Evolutionary conservation across 805 yeast genomes (phyloP).

Genomic region (Candida nemodendra): DNA sequence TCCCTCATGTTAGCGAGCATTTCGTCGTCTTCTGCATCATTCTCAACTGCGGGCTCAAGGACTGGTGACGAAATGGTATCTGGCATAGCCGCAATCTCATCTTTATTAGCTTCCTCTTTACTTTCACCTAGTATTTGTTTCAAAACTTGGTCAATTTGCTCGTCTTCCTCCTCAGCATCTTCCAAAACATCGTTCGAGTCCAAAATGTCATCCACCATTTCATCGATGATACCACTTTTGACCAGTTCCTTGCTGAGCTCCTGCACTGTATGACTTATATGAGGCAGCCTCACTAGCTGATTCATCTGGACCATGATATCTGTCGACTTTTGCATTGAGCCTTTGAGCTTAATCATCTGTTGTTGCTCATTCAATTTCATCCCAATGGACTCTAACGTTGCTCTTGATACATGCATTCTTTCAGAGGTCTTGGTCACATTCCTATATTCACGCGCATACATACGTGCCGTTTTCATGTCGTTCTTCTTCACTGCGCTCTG

Average conservation of each 20-base stretch:
- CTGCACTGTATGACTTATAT: slow-evolving; percentile 76
- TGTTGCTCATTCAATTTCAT: slow-evolving; percentile 92
- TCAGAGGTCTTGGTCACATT: slow-evolving; percentile 70
- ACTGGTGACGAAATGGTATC: slow-evolving; percentile 19
- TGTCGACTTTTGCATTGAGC: slow-evolving; percentile 75
- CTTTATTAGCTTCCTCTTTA: slow-evolving; percentile 27
- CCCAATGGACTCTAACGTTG: slow-evolving; percentile 80
- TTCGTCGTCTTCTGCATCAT: slow-evolving; percentile 66
- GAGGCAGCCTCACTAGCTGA: slow-evolving; percentile 73
- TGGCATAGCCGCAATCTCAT: slow-evolving; percentile 17
- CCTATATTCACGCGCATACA: slow-evolving; percentile 81
- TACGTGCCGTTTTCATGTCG: slow-evolving; percentile 69
- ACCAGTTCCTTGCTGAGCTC: slow-evolving; percentile 83
- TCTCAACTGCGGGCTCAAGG: slow-evolving; percentile 29
- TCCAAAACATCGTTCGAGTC: slow-evolving; percentile 67
- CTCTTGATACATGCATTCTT: slow-evolving; percentile 74
- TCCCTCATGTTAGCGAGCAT: slow-evolving; percentile 86
- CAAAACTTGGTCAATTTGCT: slow-evolving; percentile 61
- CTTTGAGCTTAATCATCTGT: slow-evolving; percentile 77
- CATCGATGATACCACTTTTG: slow-evolving; percentile 84
- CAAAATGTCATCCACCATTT: slow-evolving; percentile 90
- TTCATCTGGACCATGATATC: slow-evolving; percentile 88
- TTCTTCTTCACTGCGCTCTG: slow-evolving; percentile 72
- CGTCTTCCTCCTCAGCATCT: slow-evolving; percentile 60
- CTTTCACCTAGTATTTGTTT: slow-evolving; percentile 42